Evolutionary conservation across 208 protist genomes (phyloP), one percentile per base, ranked within the genome.

Genomic region (Hexamita inflata): DNA sequence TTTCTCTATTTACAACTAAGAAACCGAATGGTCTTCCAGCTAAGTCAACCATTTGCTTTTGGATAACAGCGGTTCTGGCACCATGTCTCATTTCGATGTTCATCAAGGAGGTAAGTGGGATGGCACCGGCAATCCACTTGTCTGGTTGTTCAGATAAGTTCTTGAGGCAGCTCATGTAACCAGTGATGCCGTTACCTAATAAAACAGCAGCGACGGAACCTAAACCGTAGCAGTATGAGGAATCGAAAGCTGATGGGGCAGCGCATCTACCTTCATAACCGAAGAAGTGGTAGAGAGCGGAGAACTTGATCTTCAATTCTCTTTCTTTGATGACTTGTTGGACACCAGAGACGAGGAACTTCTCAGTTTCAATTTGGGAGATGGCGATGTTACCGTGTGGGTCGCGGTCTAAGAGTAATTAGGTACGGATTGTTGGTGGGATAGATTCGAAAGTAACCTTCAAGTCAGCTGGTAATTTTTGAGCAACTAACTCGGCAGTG

Each of bases 211-310:
- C 79, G 29, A 60, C 79, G 29, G 41, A 30, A n/a, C 85, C 85
- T 4, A 88, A 73, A 45, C 74, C 68, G 75, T 88, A 88, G 65
- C 85, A 88, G 65, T 86, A 86, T 9, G 79, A 74, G 29, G 64
- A 64, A 76, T 88, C 85, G 41, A 88, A 88, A 74, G 83, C 84
- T 26, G 77, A 80, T 30, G 85, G 85, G 26, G 81, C 58, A 9
- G 53, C 62, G 60, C 76, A 84, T n/a, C 85, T 42, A 30, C 84
- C 85, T 68, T 88, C 84, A 73, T 88, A 88, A 32, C 85, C 85
- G 57, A 88, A 86, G 77, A 87, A 88, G 74, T 87, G 84, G 61
- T 60, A 64, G 40, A 84, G 65, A 28, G 84, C 61, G 30, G 39
- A 30, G 57, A 87, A 86, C 59, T 62, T 81, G 24, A 65, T 75